Conservation (phyloP, 164 flowering plant genomes). For the Buxus sempervirens region DNA sequence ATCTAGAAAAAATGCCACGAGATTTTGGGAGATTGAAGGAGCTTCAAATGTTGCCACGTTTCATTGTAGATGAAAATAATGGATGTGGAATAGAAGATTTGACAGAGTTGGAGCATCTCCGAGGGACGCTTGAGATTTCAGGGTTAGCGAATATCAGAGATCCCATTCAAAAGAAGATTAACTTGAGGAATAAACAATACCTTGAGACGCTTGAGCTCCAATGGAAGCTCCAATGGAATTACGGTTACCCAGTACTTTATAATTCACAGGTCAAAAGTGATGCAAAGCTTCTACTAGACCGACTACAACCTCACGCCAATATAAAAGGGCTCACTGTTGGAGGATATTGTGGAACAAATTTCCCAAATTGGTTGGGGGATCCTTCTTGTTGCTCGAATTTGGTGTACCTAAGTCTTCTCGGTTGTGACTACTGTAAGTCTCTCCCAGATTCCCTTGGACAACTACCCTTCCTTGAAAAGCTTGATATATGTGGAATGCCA, state of each 20-base stretch:
- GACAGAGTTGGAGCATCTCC: slow-evolving; percentile 12
- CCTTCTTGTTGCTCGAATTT: not conserved
- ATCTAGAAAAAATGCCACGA: not conserved
- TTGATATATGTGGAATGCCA: too few relatives aligned
- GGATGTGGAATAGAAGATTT: slow-evolving; percentile 23
- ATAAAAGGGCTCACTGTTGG: not conserved
- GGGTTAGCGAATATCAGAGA: slow-evolving; percentile 15
- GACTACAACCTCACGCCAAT: not conserved
- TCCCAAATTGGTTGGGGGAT: not conserved
- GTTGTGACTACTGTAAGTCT: not conserved
- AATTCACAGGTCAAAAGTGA: not conserved
- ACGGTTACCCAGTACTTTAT: not conserved
- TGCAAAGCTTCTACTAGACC: not conserved
- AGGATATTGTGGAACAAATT: not conserved
- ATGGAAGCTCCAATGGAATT: slow-evolving; percentile 26
- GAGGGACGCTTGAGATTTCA: slow-evolving; percentile 16
- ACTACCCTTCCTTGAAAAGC: not conserved
- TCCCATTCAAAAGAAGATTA: not conserved
- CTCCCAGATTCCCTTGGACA: not conserved
- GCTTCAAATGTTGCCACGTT: not conserved
- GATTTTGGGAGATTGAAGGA: not conserved
- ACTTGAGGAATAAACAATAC: slow-evolving; percentile 15
- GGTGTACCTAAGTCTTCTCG: not conserved
- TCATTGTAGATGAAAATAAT: slow-evolving; percentile 2
- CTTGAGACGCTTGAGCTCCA: slow-evolving; percentile 13